A percentile compares a stretch with the other conserved stretches of the same genome.
These are phyloP conservation scores for Lactarius trivialis DNA, from an alignment of 768 basidiomycete species.

Conservation along the genomic window DNA sequence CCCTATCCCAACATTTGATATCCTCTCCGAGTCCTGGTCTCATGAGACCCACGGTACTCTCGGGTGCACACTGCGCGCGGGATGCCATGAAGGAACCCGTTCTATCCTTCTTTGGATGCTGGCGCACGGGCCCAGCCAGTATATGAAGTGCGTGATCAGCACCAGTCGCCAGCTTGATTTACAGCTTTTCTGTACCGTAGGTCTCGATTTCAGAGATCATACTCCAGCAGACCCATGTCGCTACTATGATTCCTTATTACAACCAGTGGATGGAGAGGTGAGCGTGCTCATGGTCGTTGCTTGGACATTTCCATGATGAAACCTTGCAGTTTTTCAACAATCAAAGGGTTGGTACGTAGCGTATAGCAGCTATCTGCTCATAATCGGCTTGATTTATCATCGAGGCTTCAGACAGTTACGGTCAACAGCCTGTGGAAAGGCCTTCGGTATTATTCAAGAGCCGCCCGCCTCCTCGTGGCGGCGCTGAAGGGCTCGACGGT, in stretches of 20 bases:
- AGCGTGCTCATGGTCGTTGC: conserved; percentile 24
- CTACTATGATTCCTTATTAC: conserved; percentile 91
- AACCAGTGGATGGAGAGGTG: conserved; percentile 80
- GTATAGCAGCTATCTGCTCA: background rate
- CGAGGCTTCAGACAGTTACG: conserved; percentile 64
- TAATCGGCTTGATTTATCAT: background rate
- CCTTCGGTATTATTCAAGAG: conserved; percentile 84
- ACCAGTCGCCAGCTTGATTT: background rate
- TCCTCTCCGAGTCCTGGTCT: conserved; percentile 31
- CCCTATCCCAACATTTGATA: conserved; percentile 45
- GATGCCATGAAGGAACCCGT: conserved; percentile 91
- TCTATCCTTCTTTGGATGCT: conserved; percentile 43
- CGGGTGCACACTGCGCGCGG: conserved; percentile 57
- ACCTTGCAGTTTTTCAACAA: conserved; percentile 66
- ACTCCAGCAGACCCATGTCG: conserved; percentile 94
- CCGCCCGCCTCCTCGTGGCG: conserved; percentile 73
- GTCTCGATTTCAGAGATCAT: conserved; percentile 92
- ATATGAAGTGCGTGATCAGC: conserved; percentile 62
- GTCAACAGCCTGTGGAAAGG: conserved; percentile 92
- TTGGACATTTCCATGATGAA: background rate
- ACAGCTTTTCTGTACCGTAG: conserved; percentile 36
- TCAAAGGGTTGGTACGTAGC: conserved; percentile 57
- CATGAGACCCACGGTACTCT: conserved; percentile 62
- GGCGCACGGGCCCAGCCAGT: conserved; percentile 77
- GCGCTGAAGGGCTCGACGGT: conserved; percentile 65